Base-by-base conservation (phyloP, 768 basidiomycete species). In the Agaricus blazei region DNA sequence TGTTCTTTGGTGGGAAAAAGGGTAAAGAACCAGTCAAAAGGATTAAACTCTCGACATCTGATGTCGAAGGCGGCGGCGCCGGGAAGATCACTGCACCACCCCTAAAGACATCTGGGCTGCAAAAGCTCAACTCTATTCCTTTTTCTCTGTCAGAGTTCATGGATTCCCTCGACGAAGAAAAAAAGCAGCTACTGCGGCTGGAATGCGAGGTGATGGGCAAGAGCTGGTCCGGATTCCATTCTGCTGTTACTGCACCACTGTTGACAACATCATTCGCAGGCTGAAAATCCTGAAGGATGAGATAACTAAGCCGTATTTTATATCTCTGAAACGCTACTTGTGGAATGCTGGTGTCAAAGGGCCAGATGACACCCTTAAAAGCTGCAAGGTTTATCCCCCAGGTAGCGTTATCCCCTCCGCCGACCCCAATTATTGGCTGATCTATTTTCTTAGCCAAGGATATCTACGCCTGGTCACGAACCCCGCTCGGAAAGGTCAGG, bases 401-500 rank as follows among this genome's bases (percentile, higher is more conserved):
- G 83, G 93, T 92, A 67, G 67, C 87, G 69, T 38, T 12, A 36
- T 44, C 11, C 23, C 42, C 40, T 48, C 40, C 31, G n/a, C n/a
- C 26, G 27, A 12, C 34, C n/a, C 3, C 31, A 4, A n/a, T n/a
- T 28, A 34, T n/a, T n/a, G 19, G 26, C 9, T 52, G 28, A 36
- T n/a, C 41, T 41, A 38, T 40, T 34, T 37, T 19, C 19, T 15
- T 27, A 62, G 94, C 93, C 12, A 75, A 77, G 59, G 83, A 96
- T 64, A 89, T 97, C 53, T 97, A 97, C 67, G 78, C 91, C 11
- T 98, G 94, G 94, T 90, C 91, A 3, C 80, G 87, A 54, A 94
- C 92, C 28, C 91, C 92, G 3, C 72, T 97, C 14, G 87, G 89
- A 11, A 83, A 85, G 59, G 83, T 98, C 59, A 86, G 84, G 65